phyloP scores from a whole-genome alignment of 768 basidiomycete species.

The Calocybe indica region DNA sequence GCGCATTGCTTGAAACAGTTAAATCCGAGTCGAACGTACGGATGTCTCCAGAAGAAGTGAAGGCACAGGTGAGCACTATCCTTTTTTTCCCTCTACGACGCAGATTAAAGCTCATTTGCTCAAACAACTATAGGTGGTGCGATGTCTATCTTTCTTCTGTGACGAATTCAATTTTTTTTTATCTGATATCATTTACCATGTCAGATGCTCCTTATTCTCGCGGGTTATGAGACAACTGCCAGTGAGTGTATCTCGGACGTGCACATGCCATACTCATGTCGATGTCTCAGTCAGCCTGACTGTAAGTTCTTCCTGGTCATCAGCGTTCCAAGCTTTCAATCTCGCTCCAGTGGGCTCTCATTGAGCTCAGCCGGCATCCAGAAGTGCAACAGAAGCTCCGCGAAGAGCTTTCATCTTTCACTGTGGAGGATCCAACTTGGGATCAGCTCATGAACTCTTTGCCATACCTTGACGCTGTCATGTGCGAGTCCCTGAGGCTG shows the following conservation, averaged over 20 bases:
- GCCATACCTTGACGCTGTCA: constrained; percentile 21
- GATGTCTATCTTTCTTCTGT: background rate
- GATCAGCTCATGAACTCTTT: constrained; percentile 7
- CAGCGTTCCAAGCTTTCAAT: background rate
- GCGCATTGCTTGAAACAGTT: constrained; percentile 4
- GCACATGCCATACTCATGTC: background rate
- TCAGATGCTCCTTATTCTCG: constrained; percentile 31
- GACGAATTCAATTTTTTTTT: background rate
- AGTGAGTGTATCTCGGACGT: constrained; percentile 13
- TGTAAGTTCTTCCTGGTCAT: background rate
- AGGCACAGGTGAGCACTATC: constrained; percentile 19
- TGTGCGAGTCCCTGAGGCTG: constrained; percentile 33
- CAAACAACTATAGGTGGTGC: background rate
- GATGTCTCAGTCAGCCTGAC: background rate
- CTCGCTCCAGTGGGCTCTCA: constrained; percentile 26
- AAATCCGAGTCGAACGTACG: constrained; percentile 12
- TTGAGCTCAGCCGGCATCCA: constrained; percentile 25
- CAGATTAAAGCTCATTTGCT: background rate
- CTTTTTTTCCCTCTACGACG: background rate
- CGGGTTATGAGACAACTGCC: constrained; percentile 36
- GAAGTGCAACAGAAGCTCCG: constrained; percentile 25
- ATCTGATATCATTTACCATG: background rate
- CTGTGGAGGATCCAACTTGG: constrained; percentile 4
- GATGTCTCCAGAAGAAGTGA: constrained; percentile 19
- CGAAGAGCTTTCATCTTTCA: constrained; percentile 18